Conservation (phyloP, 2,329 filamentous ascomycete species). For the Cytospora piceicola region DNA sequence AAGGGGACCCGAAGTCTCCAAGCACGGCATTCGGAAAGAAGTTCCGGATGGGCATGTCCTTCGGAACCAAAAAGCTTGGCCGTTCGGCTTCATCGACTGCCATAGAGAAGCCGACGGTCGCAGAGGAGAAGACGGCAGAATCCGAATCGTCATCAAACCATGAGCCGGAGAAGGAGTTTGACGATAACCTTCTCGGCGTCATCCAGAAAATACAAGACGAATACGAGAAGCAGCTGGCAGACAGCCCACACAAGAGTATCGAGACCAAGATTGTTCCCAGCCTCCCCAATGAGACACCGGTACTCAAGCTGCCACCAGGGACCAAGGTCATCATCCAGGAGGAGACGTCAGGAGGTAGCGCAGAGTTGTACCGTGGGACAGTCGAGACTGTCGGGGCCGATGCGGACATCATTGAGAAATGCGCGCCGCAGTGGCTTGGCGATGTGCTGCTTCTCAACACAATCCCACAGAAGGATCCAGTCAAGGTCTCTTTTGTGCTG, state of each 20-base stretch:
- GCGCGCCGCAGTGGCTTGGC: conserved; percentile 88
- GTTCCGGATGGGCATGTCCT: conserved; percentile 77
- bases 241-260: conserved; percentile 57
- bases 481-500: conserved; percentile 94
- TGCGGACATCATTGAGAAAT: conserved; percentile 81
- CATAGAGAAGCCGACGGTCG: conserved; percentile 71
- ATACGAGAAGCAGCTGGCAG: conserved; percentile 70
- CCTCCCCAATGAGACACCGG: conserved; percentile 73
- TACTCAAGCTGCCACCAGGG: conserved; percentile 70
- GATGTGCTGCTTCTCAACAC: conserved; percentile 84
- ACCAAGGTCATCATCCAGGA: conserved; percentile 73
- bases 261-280: conserved; percentile 71
- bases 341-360: conserved; percentile 69
- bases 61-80: conserved; percentile 82
- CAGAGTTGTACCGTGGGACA: conserved; percentile 89
- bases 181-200: conserved; percentile 74
- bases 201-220: conserved; percentile 73
- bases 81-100: conserved; percentile 68
- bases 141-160: conserved; percentile 66
- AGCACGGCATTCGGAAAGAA: conserved; percentile 78
- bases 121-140: conserved; percentile 77
- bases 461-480: conserved; percentile 83
- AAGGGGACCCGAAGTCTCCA: conserved; percentile 58
- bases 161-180: conserved; percentile 65
- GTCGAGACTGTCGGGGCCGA: conserved; percentile 78